Conservation (phyloP, 1,284 basidiomycete genomes). For the Leucoagaricus sp. region DNA sequence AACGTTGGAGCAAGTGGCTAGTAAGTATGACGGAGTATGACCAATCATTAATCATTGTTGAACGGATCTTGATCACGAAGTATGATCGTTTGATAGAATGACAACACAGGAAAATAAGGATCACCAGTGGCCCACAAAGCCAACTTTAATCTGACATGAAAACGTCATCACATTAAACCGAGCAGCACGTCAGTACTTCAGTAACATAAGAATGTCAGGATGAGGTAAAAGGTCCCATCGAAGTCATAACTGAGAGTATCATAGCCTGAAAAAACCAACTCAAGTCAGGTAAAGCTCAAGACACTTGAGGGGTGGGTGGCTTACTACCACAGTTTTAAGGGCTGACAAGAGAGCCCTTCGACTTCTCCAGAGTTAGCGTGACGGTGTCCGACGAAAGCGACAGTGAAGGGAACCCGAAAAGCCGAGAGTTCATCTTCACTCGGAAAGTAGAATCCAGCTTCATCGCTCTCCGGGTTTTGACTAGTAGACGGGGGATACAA, state of each 20-base stretch:
- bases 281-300: no score
- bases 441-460: neutral
- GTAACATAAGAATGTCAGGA: no score
- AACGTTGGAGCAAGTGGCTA: neutral
- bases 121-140: neutral
- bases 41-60: neutral
- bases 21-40: neutral
- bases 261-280: no score
- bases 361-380: neutral
- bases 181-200: no score
- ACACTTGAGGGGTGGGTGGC: no score
- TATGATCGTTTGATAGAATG: neutral
- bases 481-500: neutral
- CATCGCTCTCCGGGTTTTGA: neutral
- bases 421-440: neutral
- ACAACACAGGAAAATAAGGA: slow-evolving; percentile 9
- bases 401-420: neutral
- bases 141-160: neutral
- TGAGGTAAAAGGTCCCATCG: no score
- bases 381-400: neutral
- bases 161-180: neutral
- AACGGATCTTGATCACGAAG: neutral
- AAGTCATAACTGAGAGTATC: no score
- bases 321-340: no score
- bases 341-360: neutral